phyloP scores from a whole-genome alignment of 495 filamentous ascomycete species.

The Tuber calosporum region DNA sequence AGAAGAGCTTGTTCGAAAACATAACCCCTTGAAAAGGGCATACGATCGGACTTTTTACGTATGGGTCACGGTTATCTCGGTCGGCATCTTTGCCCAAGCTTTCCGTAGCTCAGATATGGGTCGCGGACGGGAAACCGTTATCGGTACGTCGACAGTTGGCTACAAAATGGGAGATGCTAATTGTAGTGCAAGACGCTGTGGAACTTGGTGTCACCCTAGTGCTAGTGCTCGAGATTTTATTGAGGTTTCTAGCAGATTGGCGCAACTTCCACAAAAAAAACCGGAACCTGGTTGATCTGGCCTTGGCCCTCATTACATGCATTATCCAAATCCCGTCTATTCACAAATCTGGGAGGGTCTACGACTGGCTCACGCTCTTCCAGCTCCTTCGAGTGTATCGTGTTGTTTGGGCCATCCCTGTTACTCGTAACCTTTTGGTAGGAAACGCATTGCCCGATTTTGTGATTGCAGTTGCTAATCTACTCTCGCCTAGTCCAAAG shows the following conservation, averaged over 20 bases:
- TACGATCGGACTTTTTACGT: constrained; percentile 67
- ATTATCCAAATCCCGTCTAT: constrained; percentile 83
- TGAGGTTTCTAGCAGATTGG: constrained; percentile 73
- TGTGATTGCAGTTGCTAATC: constrained; percentile 13
- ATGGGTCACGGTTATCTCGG: constrained; percentile 75
- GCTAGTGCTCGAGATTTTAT: constrained; percentile 72
- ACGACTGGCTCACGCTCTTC: constrained; percentile 86
- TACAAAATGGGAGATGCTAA: not conserved
- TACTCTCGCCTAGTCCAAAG: constrained; percentile 48
- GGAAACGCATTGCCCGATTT: constrained; percentile 17
- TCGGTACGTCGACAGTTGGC: constrained; percentile 40
- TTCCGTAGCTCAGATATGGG: constrained; percentile 71
- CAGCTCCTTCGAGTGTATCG: constrained; percentile 90
- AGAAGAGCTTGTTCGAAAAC: constrained; percentile 44
- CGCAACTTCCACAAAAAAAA: constrained; percentile 63
- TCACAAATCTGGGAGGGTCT: constrained; percentile 64
- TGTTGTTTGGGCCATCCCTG: constrained; percentile 77
- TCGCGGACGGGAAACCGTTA: constrained; percentile 48
- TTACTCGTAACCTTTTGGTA: constrained; percentile 76
- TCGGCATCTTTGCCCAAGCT: constrained; percentile 65
- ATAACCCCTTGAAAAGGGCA: constrained; percentile 56
- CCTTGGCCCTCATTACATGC: constrained; percentile 68
- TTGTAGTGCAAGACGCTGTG: constrained; percentile 47
- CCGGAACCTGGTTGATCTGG: constrained; percentile 71
- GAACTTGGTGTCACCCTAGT: constrained; percentile 71